phyloP scores from a whole-genome alignment of 2,329 filamentous ascomycete genomes.

The Berkeleyomyces rouxiae region DNA sequence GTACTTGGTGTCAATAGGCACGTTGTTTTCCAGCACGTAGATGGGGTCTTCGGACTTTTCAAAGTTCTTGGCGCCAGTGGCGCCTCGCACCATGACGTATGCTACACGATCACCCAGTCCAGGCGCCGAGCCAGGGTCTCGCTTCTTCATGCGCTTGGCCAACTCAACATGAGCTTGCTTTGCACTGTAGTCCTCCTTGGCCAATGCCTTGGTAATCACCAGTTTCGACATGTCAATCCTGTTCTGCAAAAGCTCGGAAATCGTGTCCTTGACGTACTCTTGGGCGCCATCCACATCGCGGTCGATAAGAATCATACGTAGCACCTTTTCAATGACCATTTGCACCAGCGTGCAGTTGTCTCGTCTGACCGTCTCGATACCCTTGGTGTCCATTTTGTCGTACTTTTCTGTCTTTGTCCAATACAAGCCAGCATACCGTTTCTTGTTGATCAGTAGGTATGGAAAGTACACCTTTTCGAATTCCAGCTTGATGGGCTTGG shows the following conservation, averaged over 20 bases:
- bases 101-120: conserved; percentile 88
- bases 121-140: conserved; percentile 85
- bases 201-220: conserved; percentile 92
- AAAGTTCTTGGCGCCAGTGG: conserved; percentile 81
- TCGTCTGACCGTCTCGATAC: conserved; percentile 92
- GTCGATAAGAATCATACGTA: conserved; percentile 91
- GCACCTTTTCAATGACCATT: conserved; percentile 90
- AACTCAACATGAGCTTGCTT: conserved; percentile 96
- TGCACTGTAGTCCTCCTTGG: conserved; percentile 65
- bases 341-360: conserved; percentile 94
- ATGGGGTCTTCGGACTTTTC: conserved; percentile 95
- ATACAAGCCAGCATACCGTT: conserved; percentile 92
- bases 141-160: conserved; percentile 90
- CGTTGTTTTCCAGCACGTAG: conserved; percentile 90
- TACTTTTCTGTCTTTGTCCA: conserved; percentile 91
- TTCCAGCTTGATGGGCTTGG: conserved; percentile 95
- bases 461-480: conserved; percentile 99
- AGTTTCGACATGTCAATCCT: conserved; percentile 98
- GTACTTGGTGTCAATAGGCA: conserved; percentile 95
- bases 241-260: conserved; percentile 88
- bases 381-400: conserved; percentile 99
- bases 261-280: conserved; percentile 94
- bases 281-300: conserved; percentile 79
- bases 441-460: conserved; percentile 98
- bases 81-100: conserved; percentile 92